Evolutionary conservation across 306 rosid species (phyloP).

Genomic region (Rosa lucieae): DNA sequence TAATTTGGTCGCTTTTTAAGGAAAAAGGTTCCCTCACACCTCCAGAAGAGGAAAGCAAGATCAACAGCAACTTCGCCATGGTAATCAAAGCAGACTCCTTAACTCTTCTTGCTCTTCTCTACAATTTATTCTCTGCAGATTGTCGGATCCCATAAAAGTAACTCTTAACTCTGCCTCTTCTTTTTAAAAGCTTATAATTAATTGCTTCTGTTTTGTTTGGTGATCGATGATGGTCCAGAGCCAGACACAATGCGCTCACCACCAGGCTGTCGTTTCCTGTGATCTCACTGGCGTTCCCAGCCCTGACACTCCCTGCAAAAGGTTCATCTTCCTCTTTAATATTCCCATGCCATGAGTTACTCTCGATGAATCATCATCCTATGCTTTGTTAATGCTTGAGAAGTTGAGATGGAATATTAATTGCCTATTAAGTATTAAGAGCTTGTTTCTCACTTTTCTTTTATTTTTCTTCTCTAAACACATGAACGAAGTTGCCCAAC

Average conservation of each 20-base stretch:
- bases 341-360: no score
- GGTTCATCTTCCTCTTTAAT: background rate
- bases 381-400: no score
- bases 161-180: background rate
- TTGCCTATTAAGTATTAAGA: no score
- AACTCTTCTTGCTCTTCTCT: no score
- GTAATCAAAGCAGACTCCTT: background rate
- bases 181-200: background rate
- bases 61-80: no score
- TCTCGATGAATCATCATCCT: background rate
- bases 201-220: background rate
- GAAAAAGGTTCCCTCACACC: no score
- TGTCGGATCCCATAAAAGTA: no score
- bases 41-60: no score
- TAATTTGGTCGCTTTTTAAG: no score
- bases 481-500: background rate
- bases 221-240: background rate
- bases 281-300: background rate
- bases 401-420: no score
- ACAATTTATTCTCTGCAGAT: no score
- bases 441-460: no score
- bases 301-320: background rate
- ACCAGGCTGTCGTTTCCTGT: background rate
- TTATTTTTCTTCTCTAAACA: background rate
- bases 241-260: background rate